A percentile compares a stretch with the other conserved stretches of the same genome.
Evolutionary conservation across 805 yeast genomes (phyloP).

Genomic region (Cyberlindnera americana): DNA sequence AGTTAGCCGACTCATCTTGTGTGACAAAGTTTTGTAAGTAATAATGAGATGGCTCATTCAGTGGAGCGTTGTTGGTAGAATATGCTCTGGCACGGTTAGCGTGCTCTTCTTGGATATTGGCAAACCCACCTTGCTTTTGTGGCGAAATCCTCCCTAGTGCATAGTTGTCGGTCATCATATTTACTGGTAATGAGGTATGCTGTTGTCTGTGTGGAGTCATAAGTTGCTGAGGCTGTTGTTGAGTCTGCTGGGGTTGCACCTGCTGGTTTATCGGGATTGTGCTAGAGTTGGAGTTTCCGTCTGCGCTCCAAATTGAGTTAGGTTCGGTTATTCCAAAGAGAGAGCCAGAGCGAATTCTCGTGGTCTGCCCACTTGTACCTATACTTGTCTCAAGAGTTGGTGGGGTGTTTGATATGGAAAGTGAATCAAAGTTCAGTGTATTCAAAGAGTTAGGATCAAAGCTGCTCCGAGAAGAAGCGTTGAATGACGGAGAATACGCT

Average conservation of each 20-base stretch:
- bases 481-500: constrained; percentile 21
- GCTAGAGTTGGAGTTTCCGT: constrained; percentile 1
- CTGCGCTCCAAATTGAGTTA: constrained; percentile 53
- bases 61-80: constrained; percentile 23
- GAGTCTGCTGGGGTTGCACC: neutral
- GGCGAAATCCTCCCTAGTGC: constrained; percentile 22
- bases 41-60: constrained; percentile 20
- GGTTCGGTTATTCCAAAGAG: constrained; percentile 37
- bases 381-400: constrained; percentile 14
- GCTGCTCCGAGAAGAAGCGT: constrained; percentile 8
- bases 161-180: constrained; percentile 5
- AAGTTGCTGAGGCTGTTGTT: neutral
- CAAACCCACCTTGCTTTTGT: constrained; percentile 9
- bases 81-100: constrained; percentile 26
- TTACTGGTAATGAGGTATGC: neutral
- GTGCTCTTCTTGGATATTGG: constrained; percentile 17
- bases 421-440: constrained; percentile 22
- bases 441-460: constrained; percentile 23
- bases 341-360: constrained; percentile 55
- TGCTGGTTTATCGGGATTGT: constrained; percentile 1
- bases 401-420: constrained; percentile 18
- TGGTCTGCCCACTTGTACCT: constrained; percentile 12
- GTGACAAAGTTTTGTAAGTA: constrained; percentile 12
- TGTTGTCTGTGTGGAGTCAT: no score
- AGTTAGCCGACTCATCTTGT: constrained; percentile 11